These are phyloP conservation scores for Boletus eberwhitei DNA, from an alignment of 768 basidiomycete species.

Conservation along the genomic window DNA sequence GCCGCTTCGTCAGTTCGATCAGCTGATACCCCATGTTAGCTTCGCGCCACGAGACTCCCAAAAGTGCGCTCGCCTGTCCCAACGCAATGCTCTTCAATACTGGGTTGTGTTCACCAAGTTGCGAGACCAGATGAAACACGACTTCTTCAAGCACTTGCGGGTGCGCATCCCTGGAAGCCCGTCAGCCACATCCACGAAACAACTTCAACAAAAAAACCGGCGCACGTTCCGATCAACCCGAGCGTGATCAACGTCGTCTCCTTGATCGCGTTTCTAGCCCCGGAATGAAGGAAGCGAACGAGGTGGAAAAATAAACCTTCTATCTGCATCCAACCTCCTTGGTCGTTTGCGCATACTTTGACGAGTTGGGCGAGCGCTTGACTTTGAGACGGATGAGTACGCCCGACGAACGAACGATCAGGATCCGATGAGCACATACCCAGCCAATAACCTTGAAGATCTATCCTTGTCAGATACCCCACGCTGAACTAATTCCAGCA, in stretches of 20 bases:
- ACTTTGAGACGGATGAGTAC: slow-evolving; percentile 20
- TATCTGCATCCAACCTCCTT: slow-evolving; percentile 33
- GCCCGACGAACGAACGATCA: neutral
- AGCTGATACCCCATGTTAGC: slow-evolving; percentile 42
- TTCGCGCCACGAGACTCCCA: neutral
- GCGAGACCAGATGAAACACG: slow-evolving; percentile 59
- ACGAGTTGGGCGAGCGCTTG: slow-evolving; percentile 49
- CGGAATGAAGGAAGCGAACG: slow-evolving; percentile 44
- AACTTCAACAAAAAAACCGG: neutral
- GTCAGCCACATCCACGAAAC: slow-evolving; percentile 3
- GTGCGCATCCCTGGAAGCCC: slow-evolving; percentile 42
- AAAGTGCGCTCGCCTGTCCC: slow-evolving; percentile 49
- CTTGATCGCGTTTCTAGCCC: slow-evolving; percentile 42
- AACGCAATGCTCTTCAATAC: slow-evolving; percentile 67
- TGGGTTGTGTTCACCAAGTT: slow-evolving; percentile 64
- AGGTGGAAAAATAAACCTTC: slow-evolving; percentile 45
- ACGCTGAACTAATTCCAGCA: slow-evolving; percentile 39
- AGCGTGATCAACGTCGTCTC: slow-evolving; percentile 66
- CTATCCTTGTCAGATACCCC: slow-evolving; percentile 56
- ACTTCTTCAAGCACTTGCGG: slow-evolving; percentile 54
- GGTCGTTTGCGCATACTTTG: slow-evolving; percentile 38
- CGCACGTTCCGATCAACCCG: slow-evolving; percentile 50
- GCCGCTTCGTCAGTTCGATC: slow-evolving; percentile 49
- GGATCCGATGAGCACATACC: slow-evolving; percentile 42
- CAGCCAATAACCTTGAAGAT: slow-evolving; percentile 61